A percentile compares a stretch with the other conserved stretches of the same genome.
These are phyloP conservation scores for Volvariella volvacea DNA, from an alignment of 1,284 basidiomycete species.

Conservation along the genomic window DNA sequence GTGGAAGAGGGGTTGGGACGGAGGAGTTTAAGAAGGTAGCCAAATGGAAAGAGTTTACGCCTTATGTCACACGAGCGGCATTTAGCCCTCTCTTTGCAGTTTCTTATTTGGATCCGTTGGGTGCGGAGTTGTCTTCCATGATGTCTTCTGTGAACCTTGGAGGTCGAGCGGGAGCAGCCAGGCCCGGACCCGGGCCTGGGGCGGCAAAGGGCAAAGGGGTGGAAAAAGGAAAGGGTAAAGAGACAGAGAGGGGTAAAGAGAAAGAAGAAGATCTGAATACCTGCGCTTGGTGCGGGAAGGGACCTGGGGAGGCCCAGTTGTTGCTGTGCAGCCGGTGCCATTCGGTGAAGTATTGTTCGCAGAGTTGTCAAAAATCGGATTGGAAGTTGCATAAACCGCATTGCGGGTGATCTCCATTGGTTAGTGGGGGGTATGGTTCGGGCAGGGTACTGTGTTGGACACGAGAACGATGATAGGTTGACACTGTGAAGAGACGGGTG, in stretches of 20 bases:
- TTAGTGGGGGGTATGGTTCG: too few species aligned
- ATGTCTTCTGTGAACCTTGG: too few species aligned
- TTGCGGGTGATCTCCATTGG: slow-evolving; percentile 9
- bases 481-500: too few species aligned
- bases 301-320: slow-evolving; percentile 10
- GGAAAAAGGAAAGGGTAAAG: too few species aligned
- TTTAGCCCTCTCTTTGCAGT: slow-evolving; percentile 29
- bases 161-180: too few species aligned
- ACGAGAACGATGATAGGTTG: too few species aligned
- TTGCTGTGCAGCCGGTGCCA: slow-evolving; percentile 8
- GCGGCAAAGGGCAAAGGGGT: too few species aligned
- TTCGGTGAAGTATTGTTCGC: slow-evolving; percentile 11
- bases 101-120: slow-evolving; percentile 26
- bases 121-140: slow-evolving; percentile 6
- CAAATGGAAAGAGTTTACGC: slow-evolving; percentile 22
- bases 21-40: slow-evolving; percentile 18
- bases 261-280: too few species aligned
- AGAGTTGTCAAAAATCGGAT: slow-evolving; percentile 15
- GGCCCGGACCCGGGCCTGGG: too few species aligned
- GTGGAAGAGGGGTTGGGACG: slow-evolving; percentile 27
- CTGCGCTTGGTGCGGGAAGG: background rate
- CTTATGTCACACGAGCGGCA: slow-evolving; percentile 25
- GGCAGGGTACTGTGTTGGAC: too few species aligned
- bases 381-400: slow-evolving; percentile 11
- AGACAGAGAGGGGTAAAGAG: slow-evolving; percentile 2